Base-by-base conservation (phyloP, 805 yeast genomes). In the Nakazawaea molendinolei region DNA sequence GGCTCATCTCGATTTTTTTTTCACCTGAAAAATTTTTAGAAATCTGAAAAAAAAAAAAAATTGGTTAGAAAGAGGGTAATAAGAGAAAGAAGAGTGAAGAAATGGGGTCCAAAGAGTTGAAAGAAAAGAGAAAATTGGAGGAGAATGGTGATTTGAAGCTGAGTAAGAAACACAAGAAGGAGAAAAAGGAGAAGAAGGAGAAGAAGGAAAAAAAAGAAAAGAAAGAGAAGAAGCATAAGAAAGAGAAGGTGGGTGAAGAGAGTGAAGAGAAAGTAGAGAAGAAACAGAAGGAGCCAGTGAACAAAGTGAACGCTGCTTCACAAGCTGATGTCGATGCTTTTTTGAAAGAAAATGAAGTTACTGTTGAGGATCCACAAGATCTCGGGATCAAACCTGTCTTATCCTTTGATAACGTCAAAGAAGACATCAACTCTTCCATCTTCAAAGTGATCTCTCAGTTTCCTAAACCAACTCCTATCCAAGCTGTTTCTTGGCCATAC, bases 391-490 rank as follows among this genome's bases (percentile, higher is more conserved):
- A 78, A 43, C 97, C 97, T 8, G 60, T 80, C 17, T 58, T 90
- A 36, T 58, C 79, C 6, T 89, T 92, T 50, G 63, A 66, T 23
- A 75, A 79, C 23, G 66, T 90, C 17, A 49, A 67, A 2, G 59
- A 63, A 28, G 32, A 41, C 7, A 63, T 82, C 19, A 73, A 77
- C 41, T 45, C 71, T 2, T 66, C 72, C 35, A 73, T 89, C 41
- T 71, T 70, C 45, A 49, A 63, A n/a, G 76, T 73, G 31, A 67
- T 90, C 31, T 62, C 75, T 26, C 75, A 78, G 49, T 92, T 85
- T 64, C 81, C 86, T 12, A 79, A 76, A 49, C 99, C 98, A 37
- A 89, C 97, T 5, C 97, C 97, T 24, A 90, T 90, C 49, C 98
- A 90, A 65, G 74, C 95, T 22, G 86, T 77, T 30, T 74, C 97